These are phyloP conservation scores for Leccinum incarnatum DNA, from an alignment of 768 basidiomycete species.

Conservation along the genomic window DNA sequence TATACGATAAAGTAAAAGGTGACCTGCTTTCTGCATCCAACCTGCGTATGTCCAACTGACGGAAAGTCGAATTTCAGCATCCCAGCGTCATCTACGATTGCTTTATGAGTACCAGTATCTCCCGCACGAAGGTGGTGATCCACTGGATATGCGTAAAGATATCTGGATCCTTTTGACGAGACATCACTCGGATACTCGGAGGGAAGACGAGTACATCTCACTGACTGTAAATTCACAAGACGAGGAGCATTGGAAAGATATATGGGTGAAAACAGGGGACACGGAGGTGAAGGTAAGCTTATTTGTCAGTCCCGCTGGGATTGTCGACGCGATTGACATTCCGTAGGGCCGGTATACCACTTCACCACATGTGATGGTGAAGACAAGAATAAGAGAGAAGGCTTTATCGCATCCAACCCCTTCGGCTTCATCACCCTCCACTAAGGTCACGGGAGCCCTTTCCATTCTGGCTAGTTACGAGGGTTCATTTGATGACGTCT, in stretches of 20 bases:
- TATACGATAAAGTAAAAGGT: constrained; percentile 31
- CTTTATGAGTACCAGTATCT: constrained; percentile 31
- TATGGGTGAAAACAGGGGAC: constrained; percentile 25
- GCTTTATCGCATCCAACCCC: constrained; percentile 22
- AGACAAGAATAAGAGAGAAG: constrained; percentile 9
- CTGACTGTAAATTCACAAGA: constrained; percentile 44
- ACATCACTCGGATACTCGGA: constrained; percentile 62
- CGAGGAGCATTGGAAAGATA: constrained; percentile 32
- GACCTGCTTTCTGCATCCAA: constrained; percentile 20
- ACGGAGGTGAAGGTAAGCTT: constrained; percentile 39
- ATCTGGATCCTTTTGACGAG: constrained; percentile 83
- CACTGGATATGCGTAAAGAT: constrained; percentile 36
- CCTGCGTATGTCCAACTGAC: not conserved
- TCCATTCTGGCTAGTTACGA: constrained; percentile 69
- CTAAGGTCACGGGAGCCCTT: constrained; percentile 38
- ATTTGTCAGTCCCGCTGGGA: not conserved
- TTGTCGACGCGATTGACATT: not conserved
- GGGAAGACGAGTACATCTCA: constrained; percentile 66
- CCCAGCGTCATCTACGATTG: constrained; percentile 40
- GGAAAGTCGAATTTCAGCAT: constrained; percentile 28
- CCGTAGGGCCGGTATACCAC: constrained; percentile 44
- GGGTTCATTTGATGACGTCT: constrained; percentile 55
- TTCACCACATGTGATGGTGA: constrained; percentile 41
- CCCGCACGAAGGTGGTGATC: not conserved
- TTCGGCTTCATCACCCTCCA: constrained; percentile 10